Conservation (phyloP, 768 basidiomycete species). For the Strobilomyces dryophilus region DNA sequence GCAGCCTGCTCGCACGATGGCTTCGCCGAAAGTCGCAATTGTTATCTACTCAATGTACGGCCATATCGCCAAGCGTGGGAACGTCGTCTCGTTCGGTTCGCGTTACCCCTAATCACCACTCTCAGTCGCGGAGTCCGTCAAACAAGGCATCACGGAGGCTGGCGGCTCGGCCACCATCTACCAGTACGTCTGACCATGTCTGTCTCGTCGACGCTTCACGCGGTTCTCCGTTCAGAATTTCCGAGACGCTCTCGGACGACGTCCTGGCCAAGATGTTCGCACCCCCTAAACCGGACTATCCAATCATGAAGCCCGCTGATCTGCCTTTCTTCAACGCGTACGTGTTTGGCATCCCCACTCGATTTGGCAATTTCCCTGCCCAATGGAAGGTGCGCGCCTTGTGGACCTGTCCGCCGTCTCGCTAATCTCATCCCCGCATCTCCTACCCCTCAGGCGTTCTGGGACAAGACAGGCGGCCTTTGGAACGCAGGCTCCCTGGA, state of each 20-base stretch:
- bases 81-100: neutral
- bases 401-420: no score
- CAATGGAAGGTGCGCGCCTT: constrained; percentile 89
- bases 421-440: no score
- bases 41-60: constrained; percentile 73
- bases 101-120: constrained; percentile 3
- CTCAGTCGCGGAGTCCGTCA: constrained; percentile 57
- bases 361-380: constrained; percentile 76
- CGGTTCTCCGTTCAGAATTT: constrained; percentile 50
- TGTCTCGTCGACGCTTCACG: neutral
- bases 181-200: constrained; percentile 39
- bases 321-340: constrained; percentile 65
- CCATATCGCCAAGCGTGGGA: constrained; percentile 65
- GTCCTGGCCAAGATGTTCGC: constrained; percentile 68
- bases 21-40: constrained; percentile 59
- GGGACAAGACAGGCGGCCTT: constrained; percentile 68
- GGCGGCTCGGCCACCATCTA: constrained; percentile 51
- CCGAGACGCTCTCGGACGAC: constrained; percentile 74
- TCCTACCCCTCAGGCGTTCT: constrained; percentile 73
- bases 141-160: constrained; percentile 41
- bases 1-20: constrained; percentile 26
- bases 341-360: constrained; percentile 74
- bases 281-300: constrained; percentile 67
- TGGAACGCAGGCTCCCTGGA: constrained; percentile 57
- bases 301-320: constrained; percentile 52